Conservation (phyloP, 75 land plant genomes). For the Cunninghamia lanceolata region DNA sequence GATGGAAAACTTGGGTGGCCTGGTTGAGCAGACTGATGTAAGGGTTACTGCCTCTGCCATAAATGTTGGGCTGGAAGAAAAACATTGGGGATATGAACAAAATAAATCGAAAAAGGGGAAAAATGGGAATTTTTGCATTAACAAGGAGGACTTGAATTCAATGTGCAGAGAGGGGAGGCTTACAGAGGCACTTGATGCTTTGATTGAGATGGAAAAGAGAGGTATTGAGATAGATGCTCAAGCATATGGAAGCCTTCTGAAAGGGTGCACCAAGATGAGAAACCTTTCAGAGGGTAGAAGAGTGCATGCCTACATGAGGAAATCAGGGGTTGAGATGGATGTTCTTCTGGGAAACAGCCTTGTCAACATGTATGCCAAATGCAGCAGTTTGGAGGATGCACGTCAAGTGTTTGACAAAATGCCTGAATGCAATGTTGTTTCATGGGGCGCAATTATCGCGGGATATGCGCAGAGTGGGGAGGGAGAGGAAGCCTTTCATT, state of each 20-base stretch:
- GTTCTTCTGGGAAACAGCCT: slow-evolving; percentile 6
- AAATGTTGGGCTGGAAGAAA: background rate
- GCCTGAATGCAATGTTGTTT: background rate
- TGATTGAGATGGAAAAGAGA: background rate
- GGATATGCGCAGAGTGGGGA: slow-evolving; percentile 4
- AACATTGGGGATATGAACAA: background rate
- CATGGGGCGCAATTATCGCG: slow-evolving; percentile 12
- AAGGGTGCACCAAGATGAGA: background rate
- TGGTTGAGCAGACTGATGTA: background rate
- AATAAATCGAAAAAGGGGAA: background rate
- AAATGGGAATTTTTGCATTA: background rate
- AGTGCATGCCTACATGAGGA: background rate
- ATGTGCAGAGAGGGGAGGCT: background rate
- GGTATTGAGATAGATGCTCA: background rate
- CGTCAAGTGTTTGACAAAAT: slow-evolving; percentile 7
- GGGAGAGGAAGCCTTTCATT: slow-evolving; percentile 4
- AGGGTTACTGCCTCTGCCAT: background rate
- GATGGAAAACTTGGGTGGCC: background rate
- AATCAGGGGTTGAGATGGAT: slow-evolving; percentile 25
- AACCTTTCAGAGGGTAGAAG: background rate
- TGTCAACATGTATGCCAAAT: slow-evolving; percentile 14
- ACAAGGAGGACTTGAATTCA: background rate
- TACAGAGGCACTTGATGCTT: background rate
- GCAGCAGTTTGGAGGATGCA: slow-evolving; percentile 11
- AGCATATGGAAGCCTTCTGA: background rate